Conservation (phyloP, 352 stramenopile genomes). For the Phytophthora sp. region DNA sequence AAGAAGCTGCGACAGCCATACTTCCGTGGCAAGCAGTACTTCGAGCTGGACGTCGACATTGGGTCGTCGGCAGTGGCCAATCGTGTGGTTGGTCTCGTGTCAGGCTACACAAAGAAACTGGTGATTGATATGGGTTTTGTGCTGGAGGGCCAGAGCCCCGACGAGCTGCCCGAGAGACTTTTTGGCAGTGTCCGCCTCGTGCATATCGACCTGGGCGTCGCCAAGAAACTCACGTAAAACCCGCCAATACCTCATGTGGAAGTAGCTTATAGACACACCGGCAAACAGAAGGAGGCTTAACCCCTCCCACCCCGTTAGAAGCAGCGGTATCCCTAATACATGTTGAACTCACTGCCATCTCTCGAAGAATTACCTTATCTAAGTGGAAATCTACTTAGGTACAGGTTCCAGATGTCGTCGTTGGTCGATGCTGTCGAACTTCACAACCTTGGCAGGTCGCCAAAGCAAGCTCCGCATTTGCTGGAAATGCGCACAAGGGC, state of each 20-base stretch:
- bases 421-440: too few relatives aligned
- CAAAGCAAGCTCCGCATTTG: too few relatives aligned
- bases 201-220: conserved; percentile 66
- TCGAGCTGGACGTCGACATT: conserved; percentile 82
- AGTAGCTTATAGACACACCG: conserved; percentile 28
- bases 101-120: conserved; percentile 80
- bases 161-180: conserved; percentile 76
- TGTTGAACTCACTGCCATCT: conserved; percentile 10
- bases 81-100: conserved; percentile 72
- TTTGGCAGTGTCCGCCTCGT: conserved; percentile 68
- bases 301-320: conserved; percentile 11
- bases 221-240: conserved; percentile 40
- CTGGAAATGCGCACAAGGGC: too few relatives aligned
- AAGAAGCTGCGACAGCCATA: conserved; percentile 79
- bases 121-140: conserved; percentile 87
- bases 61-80: conserved; percentile 76
- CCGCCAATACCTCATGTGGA: conserved; percentile 5
- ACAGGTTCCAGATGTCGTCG: too few relatives aligned
- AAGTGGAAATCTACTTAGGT: too few relatives aligned
- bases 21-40: conserved; percentile 71
- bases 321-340: conserved; percentile 27
- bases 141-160: conserved; percentile 62
- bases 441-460: too few relatives aligned
- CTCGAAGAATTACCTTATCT: too few relatives aligned
- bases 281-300: conserved; percentile 17